Evolutionary conservation across 2,329 filamentous ascomycete species (phyloP).

Genomic region (Cladosporium sp.): DNA sequence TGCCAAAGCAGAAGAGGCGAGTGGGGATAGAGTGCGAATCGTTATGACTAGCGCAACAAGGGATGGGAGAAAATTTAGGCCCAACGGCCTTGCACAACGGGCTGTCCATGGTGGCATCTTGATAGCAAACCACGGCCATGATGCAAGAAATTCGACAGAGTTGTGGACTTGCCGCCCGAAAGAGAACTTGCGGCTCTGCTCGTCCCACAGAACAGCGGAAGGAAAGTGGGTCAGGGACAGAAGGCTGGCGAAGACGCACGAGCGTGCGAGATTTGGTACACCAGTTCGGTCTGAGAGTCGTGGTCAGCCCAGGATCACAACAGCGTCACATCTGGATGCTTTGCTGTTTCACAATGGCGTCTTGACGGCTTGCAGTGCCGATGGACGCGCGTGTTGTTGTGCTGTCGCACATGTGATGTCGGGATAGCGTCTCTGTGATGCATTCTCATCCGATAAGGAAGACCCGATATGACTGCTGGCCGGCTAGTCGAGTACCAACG

Average conservation of each 20-base stretch:
- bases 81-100: constrained; percentile 5
- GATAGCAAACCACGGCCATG: not conserved
- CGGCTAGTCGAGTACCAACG: not conserved
- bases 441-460: not conserved
- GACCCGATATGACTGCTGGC: not conserved
- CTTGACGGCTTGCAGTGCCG: not conserved
- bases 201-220: constrained; percentile 5
- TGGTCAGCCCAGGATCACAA: constrained; percentile 12
- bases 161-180: not conserved
- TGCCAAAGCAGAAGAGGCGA: constrained; percentile 10
- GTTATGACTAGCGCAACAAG: constrained; percentile 5
- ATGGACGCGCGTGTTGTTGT: not conserved
- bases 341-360: not conserved
- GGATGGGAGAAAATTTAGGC: not conserved
- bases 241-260: constrained; percentile 13
- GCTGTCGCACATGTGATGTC: not conserved
- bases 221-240: constrained; percentile 10
- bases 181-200: not conserved
- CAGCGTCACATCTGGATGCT: not conserved
- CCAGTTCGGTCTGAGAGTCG: not conserved
- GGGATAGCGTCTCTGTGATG: not conserved
- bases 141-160: constrained; percentile 9
- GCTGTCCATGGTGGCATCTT: not conserved
- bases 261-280: constrained; percentile 12
- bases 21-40: constrained; percentile 5